Conservation (phyloP, 805 yeast genomes). For the Barnettozyma californica region DNA sequence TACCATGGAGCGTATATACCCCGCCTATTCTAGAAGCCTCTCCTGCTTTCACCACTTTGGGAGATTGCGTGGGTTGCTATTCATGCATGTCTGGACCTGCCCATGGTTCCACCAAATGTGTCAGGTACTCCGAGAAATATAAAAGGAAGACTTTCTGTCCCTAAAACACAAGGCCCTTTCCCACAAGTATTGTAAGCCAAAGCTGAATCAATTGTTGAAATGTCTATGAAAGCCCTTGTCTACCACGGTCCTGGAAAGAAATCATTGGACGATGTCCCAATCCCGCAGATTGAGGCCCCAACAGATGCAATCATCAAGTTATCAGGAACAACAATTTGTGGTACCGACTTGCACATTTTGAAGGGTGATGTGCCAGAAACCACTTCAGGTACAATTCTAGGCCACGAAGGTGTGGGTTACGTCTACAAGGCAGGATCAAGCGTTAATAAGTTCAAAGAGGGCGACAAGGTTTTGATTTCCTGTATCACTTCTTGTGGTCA, state of each 20-base stretch:
- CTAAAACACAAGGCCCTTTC: not conserved
- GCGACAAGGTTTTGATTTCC: conserved; percentile 58
- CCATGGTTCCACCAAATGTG: not conserved
- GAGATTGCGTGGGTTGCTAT: not conserved
- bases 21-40: too few relatives aligned
- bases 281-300: conserved; percentile 40
- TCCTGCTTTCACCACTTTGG: not conserved
- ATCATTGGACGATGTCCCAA: conserved; percentile 33
- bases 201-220: not conserved
- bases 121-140: not conserved
- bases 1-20: too few relatives aligned
- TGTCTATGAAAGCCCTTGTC: conserved; percentile 40
- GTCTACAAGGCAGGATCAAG: conserved; percentile 44
- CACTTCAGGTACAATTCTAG: conserved; percentile 43
- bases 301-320: conserved; percentile 55
- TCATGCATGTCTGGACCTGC: not conserved
- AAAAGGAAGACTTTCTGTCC: not conserved
- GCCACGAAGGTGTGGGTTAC: conserved; percentile 59
- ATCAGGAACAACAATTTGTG: conserved; percentile 57
- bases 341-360: conserved; percentile 57
- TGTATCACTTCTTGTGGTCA: conserved; percentile 60
- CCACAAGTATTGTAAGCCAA: not conserved
- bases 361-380: conserved; percentile 56
- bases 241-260: conserved; percentile 40
- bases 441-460: conserved; percentile 45